phyloP scores from a whole-genome alignment of 768 basidiomycete genomes.

The Naganishia vishniacii region DNA sequence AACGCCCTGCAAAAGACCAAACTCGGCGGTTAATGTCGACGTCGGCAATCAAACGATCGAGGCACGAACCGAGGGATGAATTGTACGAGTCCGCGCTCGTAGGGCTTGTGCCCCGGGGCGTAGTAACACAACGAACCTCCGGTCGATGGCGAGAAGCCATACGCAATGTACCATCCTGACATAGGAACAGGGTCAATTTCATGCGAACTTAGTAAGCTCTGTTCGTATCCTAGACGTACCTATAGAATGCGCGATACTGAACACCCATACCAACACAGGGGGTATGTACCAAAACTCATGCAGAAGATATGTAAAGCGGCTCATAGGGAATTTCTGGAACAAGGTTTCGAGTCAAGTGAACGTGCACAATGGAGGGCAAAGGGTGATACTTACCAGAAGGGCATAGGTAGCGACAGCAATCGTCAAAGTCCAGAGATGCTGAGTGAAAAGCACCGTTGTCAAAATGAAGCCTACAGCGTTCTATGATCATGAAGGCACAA shows the following conservation, averaged over 20 bases:
- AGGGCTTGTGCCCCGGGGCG: conserved; percentile 12
- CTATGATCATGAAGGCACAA: conserved; percentile 22
- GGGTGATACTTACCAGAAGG: conserved; percentile 35
- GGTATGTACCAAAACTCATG: conserved; percentile 34
- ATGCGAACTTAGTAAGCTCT: too few species aligned
- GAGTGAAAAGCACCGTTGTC: conserved; percentile 42
- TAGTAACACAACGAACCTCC: conserved; percentile 42
- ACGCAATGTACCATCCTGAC: conserved; percentile 37
- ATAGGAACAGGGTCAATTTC: not conserved
- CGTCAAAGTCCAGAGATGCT: conserved; percentile 46
- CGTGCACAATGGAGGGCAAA: not conserved
- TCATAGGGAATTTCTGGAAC: conserved; percentile 41
- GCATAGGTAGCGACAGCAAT: conserved; percentile 44
- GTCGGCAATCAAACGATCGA: not conserved
- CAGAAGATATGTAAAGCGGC: conserved; percentile 32
- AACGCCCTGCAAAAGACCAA: conserved; percentile 27
- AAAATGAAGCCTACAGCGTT: conserved; percentile 38
- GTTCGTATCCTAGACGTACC: conserved; percentile 29
- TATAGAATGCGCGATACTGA: conserved; percentile 39
- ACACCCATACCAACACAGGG: conserved; percentile 33
- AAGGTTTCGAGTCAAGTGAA: not conserved
- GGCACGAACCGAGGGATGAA: conserved; percentile 39
- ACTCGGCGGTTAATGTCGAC: not conserved
- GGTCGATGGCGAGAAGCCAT: conserved; percentile 33
- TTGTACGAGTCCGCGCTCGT: conserved; percentile 39